phyloP scores from a whole-genome alignment of 2,329 filamentous ascomycete genomes.

The Penicillium crustosum region DNA sequence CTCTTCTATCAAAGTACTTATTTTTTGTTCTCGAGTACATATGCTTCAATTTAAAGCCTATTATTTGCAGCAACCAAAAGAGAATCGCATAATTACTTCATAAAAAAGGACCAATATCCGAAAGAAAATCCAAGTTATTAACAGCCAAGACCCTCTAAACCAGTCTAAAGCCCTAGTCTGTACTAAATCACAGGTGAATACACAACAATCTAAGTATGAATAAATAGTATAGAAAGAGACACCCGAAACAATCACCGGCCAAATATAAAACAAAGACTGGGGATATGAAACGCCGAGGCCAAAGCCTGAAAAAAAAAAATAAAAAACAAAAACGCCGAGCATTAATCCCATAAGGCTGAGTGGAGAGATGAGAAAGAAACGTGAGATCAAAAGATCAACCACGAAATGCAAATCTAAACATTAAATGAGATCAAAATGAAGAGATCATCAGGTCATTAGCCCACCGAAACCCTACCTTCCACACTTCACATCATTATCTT shows the following conservation, averaged over 20 bases:
- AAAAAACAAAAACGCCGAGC: neutral
- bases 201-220: neutral
- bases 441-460: constrained; percentile 7
- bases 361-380: constrained; percentile 5
- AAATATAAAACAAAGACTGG: neutral
- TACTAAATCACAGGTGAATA: neutral
- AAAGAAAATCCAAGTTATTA: neutral
- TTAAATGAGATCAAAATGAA: constrained; percentile 2
- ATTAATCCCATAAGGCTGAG: constrained; percentile 6
- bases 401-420: constrained; percentile 8
- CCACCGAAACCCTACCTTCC: neutral
- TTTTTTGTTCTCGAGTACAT: neutral
- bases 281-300: neutral
- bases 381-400: neutral
- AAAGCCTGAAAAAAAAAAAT: neutral
- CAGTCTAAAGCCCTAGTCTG: neutral
- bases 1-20: neutral
- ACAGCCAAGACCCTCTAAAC: neutral
- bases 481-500: neutral
- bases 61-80: neutral
- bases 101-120: neutral
- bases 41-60: neutral
- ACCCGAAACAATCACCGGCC: neutral
- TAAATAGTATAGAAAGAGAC: neutral
- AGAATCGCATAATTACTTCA: neutral